Conservation (phyloP, 805 yeast species). For the Jamesozyma gamospora region DNA sequence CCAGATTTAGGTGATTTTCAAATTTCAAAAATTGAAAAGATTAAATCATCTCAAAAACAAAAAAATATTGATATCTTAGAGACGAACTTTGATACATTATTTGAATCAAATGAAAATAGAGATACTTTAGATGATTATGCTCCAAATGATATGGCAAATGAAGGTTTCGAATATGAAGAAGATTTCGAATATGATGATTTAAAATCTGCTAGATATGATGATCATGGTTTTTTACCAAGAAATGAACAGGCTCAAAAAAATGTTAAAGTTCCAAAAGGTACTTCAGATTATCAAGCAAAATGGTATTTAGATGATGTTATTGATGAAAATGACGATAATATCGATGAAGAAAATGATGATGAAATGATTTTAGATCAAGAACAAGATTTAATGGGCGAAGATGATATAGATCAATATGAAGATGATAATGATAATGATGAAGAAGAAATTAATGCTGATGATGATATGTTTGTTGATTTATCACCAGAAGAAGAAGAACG, state of each 20-base stretch:
- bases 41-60: conserved; percentile 27
- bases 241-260: conserved; percentile 21
- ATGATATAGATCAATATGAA: conserved; percentile 20
- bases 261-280: conserved; percentile 56
- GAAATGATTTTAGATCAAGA: conserved; percentile 24
- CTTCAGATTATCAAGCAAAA: conserved; percentile 71
- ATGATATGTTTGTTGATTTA: conserved; percentile 61
- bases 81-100: conserved; percentile 17
- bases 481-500: conserved; percentile 74
- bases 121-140: conserved; percentile 53
- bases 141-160: conserved; percentile 45
- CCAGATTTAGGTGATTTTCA: conserved; percentile 89
- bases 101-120: conserved; percentile 33
- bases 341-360: conserved; percentile 27
- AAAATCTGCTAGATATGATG: conserved; percentile 32
- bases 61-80: conserved; percentile 18
- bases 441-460: conserved; percentile 35
- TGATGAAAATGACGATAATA: conserved; percentile 26
- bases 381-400: conserved; percentile 18
- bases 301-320: conserved; percentile 59
- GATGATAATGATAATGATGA: conserved; percentile 30
- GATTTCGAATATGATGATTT: conserved; percentile 27
- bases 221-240: conserved; percentile 32
- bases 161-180: conserved; percentile 30
- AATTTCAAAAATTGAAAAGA: conserved; percentile 52